phyloP scores from a whole-genome alignment of 257 asterid species.

The Jacaranda copaia region DNA sequence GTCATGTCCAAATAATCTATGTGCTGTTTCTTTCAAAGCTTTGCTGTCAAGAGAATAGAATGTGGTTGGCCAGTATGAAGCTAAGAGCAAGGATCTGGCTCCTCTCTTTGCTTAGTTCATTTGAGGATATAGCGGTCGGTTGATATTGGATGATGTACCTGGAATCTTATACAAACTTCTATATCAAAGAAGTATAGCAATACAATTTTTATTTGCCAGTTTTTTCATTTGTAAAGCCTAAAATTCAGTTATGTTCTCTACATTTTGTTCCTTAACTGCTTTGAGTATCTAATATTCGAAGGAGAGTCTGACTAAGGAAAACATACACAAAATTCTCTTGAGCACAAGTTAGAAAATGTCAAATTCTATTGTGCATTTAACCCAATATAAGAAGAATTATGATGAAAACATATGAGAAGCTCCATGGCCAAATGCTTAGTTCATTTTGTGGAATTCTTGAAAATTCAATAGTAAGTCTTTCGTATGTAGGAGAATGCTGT shows the following conservation, averaged over 20 bases:
- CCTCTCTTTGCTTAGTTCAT: conserved; percentile 19
- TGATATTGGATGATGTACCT: conserved; percentile 15
- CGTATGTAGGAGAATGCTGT: too few relatives aligned
- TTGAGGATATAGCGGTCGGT: conserved; percentile 8
- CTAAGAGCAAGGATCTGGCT: conserved; percentile 10
- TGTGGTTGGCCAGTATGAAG: not conserved
- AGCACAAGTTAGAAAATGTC: too few relatives aligned
- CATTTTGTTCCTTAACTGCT: conserved; percentile 17
- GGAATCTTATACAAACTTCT: not conserved
- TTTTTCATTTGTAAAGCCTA: conserved; percentile 35
- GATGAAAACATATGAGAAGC: too few relatives aligned
- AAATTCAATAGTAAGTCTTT: too few relatives aligned
- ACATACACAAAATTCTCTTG: not conserved
- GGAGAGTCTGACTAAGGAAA: too few relatives aligned
- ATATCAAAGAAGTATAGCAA: conserved; percentile 23
- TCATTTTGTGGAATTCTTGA: too few relatives aligned
- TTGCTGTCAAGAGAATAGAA: too few relatives aligned
- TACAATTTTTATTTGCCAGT: conserved; percentile 8
- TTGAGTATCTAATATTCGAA: not conserved
- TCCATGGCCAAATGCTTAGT: too few relatives aligned
- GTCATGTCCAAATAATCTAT: not conserved
- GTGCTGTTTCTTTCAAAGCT: conserved; percentile 13
- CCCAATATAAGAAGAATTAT: too few relatives aligned
- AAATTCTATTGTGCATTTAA: too few relatives aligned
- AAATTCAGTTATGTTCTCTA: not conserved